Evolutionary conservation across 495 filamentous ascomycete genomes (phyloP).

Genomic region (Penicillium malachiteum): DNA sequence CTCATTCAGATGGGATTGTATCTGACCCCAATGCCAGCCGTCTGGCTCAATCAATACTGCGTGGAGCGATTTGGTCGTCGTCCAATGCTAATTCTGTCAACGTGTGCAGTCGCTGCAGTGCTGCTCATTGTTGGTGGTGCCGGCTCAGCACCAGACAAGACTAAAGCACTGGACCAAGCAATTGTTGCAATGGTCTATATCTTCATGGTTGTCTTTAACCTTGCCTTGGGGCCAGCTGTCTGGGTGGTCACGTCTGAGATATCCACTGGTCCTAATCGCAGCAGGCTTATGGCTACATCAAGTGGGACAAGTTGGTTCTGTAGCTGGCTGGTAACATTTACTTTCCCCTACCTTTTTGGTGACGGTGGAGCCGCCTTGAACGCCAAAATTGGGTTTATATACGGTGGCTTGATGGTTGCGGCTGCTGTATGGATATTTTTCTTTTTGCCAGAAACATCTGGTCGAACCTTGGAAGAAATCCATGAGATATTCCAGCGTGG

Average conservation of each 20-base stretch:
- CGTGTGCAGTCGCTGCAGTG: background rate
- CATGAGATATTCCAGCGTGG: background rate
- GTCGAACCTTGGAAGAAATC: background rate
- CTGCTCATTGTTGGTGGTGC: background rate
- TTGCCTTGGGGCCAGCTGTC: background rate
- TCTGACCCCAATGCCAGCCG: background rate
- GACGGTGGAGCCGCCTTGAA: background rate
- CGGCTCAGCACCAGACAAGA: background rate
- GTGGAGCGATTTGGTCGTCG: conserved; percentile 1
- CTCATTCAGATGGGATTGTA: conserved; percentile 2
- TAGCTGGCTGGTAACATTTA: conserved; percentile 1
- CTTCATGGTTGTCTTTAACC: conserved; percentile 1
- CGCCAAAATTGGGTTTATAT: background rate
- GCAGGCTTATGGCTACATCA: background rate
- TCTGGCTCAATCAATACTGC: background rate
- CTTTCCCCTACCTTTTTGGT: background rate
- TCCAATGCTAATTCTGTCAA: background rate
- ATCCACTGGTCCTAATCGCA: conserved; percentile 1
- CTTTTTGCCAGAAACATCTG: conserved; percentile 1
- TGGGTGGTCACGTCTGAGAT: conserved; percentile 1
- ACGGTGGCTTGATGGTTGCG: background rate
- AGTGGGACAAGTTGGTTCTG: background rate
- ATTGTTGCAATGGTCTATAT: background rate
- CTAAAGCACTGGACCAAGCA: background rate
- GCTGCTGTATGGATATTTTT: background rate